phyloP scores from a whole-genome alignment of 169 alveolate genomes.

The Theileria orientalis region DNA sequence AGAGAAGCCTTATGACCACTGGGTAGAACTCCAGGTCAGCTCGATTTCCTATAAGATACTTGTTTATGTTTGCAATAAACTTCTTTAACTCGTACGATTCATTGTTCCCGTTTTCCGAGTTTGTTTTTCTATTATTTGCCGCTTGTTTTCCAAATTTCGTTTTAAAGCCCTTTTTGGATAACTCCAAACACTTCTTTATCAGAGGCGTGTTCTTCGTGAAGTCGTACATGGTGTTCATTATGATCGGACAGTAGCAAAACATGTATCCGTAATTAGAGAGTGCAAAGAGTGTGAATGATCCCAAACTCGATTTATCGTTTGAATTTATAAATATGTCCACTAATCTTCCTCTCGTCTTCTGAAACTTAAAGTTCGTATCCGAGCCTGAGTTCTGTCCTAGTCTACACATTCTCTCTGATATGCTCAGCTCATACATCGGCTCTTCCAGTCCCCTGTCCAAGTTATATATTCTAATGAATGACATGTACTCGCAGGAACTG shows the following conservation, averaged over 20 bases:
- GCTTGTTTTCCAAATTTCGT: background rate
- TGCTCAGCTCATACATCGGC: conserved; percentile 14
- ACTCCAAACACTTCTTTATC: conserved; percentile 1
- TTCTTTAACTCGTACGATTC: background rate
- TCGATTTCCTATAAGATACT: background rate
- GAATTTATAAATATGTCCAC: conserved; percentile 50
- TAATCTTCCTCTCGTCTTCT: conserved; percentile 25
- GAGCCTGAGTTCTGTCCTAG: conserved; percentile 14
- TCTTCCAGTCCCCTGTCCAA: conserved; percentile 43
- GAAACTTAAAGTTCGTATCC: background rate
- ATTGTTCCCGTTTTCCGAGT: background rate
- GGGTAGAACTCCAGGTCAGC: conserved; percentile 19
- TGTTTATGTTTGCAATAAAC: background rate
- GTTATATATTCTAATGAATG: conserved; percentile 42
- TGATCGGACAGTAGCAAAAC: conserved; percentile 54
- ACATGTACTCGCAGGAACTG: background rate
- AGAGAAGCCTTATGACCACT: conserved; percentile 14
- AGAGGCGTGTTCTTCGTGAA: conserved; percentile 11
- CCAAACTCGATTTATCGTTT: conserved; percentile 16
- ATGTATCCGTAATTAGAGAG: conserved; percentile 53
- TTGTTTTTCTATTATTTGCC: background rate
- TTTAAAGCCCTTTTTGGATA: conserved; percentile 36
- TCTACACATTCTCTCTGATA: conserved; percentile 46
- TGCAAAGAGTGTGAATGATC: conserved; percentile 24
- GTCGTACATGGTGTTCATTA: conserved; percentile 9